Evolutionary conservation across 2,329 filamentous ascomycete genomes (phyloP), one percentile per base, ranked within the genome.

Genomic region (Aspergillus pseudotamarii): DNA sequence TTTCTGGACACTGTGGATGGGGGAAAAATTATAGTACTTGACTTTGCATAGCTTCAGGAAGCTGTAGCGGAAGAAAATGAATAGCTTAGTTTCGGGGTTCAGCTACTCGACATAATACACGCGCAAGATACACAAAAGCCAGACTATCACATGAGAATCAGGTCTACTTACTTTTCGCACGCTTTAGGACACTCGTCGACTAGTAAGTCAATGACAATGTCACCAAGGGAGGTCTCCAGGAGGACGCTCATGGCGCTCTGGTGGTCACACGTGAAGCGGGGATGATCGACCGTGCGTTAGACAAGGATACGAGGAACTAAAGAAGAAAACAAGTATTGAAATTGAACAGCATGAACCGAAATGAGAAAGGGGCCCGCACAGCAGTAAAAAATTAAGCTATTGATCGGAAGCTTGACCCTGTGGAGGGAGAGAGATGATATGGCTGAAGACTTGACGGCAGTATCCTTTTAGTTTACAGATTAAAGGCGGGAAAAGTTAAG

Each of bases 11-110:
- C 90, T 93, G 81, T 97, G 92, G 60, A 98, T 83, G 30, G 94
- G 95, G 6, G 93, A 89, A 78, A 96, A 98, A 83, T 98, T 98
- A 88, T 97, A 99, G 82, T 98, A 99, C 83, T 97, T 99, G 80
- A 93, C 84, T 82, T 98, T 98, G 88, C 95, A 97, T 71, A 99
- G 91, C 85, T 99, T 98, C 62, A 99, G 84, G 79, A 99, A 98
- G 85, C 93, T 96, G 79, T 67, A 76, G 73, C 70, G 70, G 66
- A 66, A 71, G 56, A 68, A 68, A 41, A 71, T 71, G 73, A 73
- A 78, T 69, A 73, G 83, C 83, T 88, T 82, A 84, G 83, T 82
- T 80, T 72, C 76, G 77, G 77, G 77, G 76, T 82, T 90, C 82
- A 89, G 87, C 82, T 75, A 75, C 79, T 72, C 71, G 65, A 72